Percentiles rank a stretch among this genome's conserved stretches.
phyloP scores from a whole-genome alignment of 345 rosid genomes.

The Barbarea vulgaris region DNA sequence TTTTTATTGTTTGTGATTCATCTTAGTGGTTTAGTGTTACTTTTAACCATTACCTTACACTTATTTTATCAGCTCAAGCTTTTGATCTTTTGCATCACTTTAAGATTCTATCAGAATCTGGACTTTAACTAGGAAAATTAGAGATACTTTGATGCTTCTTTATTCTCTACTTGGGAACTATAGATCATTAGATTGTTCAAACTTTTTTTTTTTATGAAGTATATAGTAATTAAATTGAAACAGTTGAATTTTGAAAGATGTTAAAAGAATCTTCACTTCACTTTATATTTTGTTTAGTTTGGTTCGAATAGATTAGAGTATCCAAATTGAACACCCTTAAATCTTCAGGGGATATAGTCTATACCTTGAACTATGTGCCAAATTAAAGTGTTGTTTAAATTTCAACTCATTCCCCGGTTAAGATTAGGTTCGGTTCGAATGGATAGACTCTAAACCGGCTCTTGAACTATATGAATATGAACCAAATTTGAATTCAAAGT shows the following conservation, averaged over 20 bases:
- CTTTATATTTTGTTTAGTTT: background rate
- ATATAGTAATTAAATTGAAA: background rate
- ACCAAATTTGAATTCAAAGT: background rate
- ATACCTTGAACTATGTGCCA: background rate
- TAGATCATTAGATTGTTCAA: background rate
- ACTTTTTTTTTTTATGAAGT: background rate
- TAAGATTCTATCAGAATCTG: constrained; percentile 27
- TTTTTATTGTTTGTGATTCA: background rate
- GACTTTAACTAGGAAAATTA: background rate
- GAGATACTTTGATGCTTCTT: constrained; percentile 13
- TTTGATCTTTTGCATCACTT: constrained; percentile 13
- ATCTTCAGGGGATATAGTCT: background rate
- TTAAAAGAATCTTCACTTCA: background rate
- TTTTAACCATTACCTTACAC: background rate
- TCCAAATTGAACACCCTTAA: background rate
- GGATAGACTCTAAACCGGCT: constrained; percentile 5
- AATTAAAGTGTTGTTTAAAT: background rate
- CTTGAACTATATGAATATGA: background rate
- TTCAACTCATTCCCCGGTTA: background rate
- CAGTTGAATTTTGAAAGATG: background rate
- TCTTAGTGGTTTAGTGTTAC: background rate
- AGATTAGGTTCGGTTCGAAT: background rate
- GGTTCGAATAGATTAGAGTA: background rate
- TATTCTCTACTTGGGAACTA: background rate
- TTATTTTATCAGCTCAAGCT: constrained; percentile 1